phyloP scores from a whole-genome alignment of 306 rosid species.

The Coriaria nepalensis region DNA sequence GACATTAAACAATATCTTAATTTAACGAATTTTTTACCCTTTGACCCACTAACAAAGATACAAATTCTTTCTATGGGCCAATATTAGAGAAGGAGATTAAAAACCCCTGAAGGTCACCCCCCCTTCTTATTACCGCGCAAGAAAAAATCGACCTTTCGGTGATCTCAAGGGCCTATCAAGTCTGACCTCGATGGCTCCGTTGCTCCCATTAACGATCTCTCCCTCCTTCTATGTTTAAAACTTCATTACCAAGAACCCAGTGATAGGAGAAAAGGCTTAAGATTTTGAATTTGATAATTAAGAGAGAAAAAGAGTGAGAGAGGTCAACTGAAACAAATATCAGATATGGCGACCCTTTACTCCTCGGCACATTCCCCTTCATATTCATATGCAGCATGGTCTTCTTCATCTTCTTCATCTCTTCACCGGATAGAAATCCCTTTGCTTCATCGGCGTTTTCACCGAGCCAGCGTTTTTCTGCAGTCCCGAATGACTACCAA shows the following conservation, averaged over 20 bases:
- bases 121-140: background rate
- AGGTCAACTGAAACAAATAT: background rate
- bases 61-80: too few species aligned
- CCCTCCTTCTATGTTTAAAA: background rate
- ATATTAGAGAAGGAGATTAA: too few species aligned
- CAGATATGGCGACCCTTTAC: slow-evolving; percentile 43
- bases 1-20: too few species aligned
- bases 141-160: slow-evolving; percentile 52
- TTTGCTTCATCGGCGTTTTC: slow-evolving; percentile 24
- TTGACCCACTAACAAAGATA: too few species aligned
- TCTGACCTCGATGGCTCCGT: slow-evolving; percentile 33
- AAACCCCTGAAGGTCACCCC: too few species aligned
- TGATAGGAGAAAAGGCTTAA: background rate
- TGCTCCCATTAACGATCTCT: slow-evolving; percentile 5
- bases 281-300: background rate
- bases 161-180: slow-evolving; percentile 50
- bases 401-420: slow-evolving; percentile 10
- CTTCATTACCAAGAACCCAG: background rate
- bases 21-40: too few species aligned
- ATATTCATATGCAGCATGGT: slow-evolving; percentile 9
- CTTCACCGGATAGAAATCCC: slow-evolving; percentile 17
- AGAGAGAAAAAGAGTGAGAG: background rate
- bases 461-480: slow-evolving; percentile 27
- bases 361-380: slow-evolving; percentile 41
- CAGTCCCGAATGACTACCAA: slow-evolving; percentile 25